Base-by-base conservation (phyloP, 2,329 filamentous ascomycete species). In the Pseudophaeomoniella oleicola region DNA sequence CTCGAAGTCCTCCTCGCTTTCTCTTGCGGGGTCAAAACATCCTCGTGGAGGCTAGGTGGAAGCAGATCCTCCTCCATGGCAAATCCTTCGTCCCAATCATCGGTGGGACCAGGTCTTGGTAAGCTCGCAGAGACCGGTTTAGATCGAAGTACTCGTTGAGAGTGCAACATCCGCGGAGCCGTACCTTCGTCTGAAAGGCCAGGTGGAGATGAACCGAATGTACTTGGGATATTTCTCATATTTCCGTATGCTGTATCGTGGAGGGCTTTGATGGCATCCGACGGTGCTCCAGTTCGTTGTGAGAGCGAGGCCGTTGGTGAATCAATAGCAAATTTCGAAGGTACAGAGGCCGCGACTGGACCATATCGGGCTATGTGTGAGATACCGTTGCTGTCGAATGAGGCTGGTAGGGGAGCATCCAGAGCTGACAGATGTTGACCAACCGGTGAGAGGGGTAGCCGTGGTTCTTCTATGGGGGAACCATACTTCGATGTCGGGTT, bases 371-470 rank as follows among this genome's bases (percentile, higher is more conserved):
- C 87, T 43, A 85, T 86, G 55, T 88, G 83, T 9, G 87, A 94
- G 37, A 94, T 83, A 35, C 87, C 88, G 51, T 94, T 90, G 49
- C 86, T 93, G 58, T 96, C 90, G 55, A 96, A 94, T 0, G 88
- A 96, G 5, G 87, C 84, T 1, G 90, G 90, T 5, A 96, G 71
- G 12, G 85, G 86, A 2, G 86, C 90, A 60, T 96, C 88, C 43
- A 94, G 71, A 11, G 92, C 83, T n/a, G 83, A 90, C n/a, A 94
- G 78, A 37, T 75, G 74, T 47, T 67, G 69, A 36, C 75, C 73
- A 35, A 71, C 71, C 1, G 87, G 85, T 11, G 87, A 93, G 36
- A 90, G 71, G 16, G 81, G 81, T 29, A 87, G 68, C n/a, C 81
- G 75, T 40, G 79, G 72, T 37, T 80, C 73, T 47, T 86, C 83